These are phyloP conservation scores for Calycina herbarum DNA, from an alignment of 2,329 filamentous ascomycete genomes.

Conservation along the genomic window DNA sequence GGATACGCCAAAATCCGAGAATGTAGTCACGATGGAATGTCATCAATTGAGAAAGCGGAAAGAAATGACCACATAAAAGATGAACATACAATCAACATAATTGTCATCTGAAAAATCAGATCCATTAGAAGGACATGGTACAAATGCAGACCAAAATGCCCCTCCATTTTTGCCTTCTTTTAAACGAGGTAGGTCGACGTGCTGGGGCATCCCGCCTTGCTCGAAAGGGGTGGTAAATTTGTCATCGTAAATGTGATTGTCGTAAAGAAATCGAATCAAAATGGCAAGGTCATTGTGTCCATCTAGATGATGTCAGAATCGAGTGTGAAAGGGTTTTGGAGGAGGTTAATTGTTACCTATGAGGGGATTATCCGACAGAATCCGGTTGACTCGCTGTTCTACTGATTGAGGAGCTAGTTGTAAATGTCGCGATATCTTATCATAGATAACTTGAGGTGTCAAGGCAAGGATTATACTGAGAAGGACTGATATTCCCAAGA, in stretches of 20 bases:
- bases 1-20: neutral
- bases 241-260: slow-evolving; percentile 75
- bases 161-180: slow-evolving; percentile 72
- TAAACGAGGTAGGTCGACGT: slow-evolving; percentile 80
- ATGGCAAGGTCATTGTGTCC: slow-evolving; percentile 89
- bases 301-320: slow-evolving; percentile 51
- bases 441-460: slow-evolving; percentile 12
- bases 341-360: slow-evolving; percentile 41
- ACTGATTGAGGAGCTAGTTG: slow-evolving; percentile 29
- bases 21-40: neutral
- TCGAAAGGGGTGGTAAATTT: slow-evolving; percentile 76
- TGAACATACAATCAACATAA: slow-evolving; percentile 62
- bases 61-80: neutral
- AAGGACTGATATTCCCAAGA: slow-evolving; percentile 22
- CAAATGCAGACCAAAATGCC: slow-evolving; percentile 90
- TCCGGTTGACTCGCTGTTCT: slow-evolving; percentile 42
- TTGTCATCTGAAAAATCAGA: slow-evolving; percentile 72
- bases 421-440: slow-evolving; percentile 12
- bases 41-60: neutral
- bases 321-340: neutral
- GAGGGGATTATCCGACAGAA: slow-evolving; percentile 47
- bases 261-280: slow-evolving; percentile 62
- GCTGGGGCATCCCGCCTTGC: slow-evolving; percentile 63
- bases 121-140: slow-evolving; percentile 71
- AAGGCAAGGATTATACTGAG: slow-evolving; percentile 21